Percentiles rank a stretch among this genome's conserved stretches.
Conservation (phyloP, 805 yeast genomes). For the baker's yeast (Saccharomyces cerevisiae) region DNA sequence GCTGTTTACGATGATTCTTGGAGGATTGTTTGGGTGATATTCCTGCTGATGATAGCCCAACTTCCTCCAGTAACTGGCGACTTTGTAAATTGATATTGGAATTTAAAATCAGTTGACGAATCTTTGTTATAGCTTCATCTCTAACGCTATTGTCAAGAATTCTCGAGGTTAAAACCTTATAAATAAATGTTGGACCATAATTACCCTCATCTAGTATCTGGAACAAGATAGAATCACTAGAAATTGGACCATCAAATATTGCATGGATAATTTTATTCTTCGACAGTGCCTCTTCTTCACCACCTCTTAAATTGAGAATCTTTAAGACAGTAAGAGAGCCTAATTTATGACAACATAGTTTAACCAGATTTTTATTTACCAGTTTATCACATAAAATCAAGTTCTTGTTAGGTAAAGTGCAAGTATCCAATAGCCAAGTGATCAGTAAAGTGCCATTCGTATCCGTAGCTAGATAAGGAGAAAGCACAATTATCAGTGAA, state of each 20-base stretch:
- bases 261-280: conserved; percentile 53
- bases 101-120: conserved; percentile 55
- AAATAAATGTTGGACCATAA: conserved; percentile 70
- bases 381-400: conserved; percentile 54
- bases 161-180: conserved; percentile 71
- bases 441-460: conserved; percentile 81
- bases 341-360: conserved; percentile 68
- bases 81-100: conserved; percentile 60
- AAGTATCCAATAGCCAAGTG: conserved; percentile 92
- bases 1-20: conserved; percentile 8
- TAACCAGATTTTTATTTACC: conserved; percentile 51
- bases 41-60: conserved; percentile 47
- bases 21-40: neutral
- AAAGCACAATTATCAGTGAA: conserved; percentile 66
- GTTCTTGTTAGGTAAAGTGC: conserved; percentile 56
- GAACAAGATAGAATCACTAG: conserved; percentile 32
- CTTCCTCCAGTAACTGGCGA: conserved; percentile 84
- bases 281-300: conserved; percentile 37
- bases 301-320: conserved; percentile 61
- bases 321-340: conserved; percentile 79
- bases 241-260: conserved; percentile 49
- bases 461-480: conserved; percentile 72
- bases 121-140: conserved; percentile 49
- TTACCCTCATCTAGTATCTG: conserved; percentile 50
- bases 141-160: conserved; percentile 49